Evolutionary conservation across 139 green algal genomes (phyloP), one percentile per base, ranked within the genome.

Genomic region (Desmodesmus armatus): DNA sequence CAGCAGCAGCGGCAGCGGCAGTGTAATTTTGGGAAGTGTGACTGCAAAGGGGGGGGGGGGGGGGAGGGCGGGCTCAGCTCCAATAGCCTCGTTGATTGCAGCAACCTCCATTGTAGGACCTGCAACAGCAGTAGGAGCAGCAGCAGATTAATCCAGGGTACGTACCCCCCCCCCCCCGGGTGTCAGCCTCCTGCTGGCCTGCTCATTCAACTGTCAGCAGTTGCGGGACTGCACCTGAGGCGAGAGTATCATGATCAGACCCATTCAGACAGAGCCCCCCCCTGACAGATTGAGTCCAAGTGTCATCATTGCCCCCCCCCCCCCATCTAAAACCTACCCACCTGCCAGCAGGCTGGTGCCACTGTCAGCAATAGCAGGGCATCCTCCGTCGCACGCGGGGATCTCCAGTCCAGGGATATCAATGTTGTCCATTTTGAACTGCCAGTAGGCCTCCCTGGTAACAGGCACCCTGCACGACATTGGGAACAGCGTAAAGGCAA

Each of bases 381-480:
- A 99, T 51, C 96, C 80, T 40, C 62, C 70, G 31, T 73, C 81
- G 40, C 81, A 80, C 3, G 69, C 81, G 11, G 69, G 63, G 33
- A 81, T n/a, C 6, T 74, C 70, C 63, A 65, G 44, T 40, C 47
- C 73, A 87, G 47, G 83, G 17, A 99, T 35, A 17, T 72, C 80
- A 35, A 98, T 85, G 65, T 81, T 70, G 67, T 96, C 95, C 92
- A 99, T 89, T 17, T 94, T 72, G 87, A 99, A 96, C 94, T 99
- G 95, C 98, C 98, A 99, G 93, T 99, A 99, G 11, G 92, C 96
- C 27, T 90, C 65, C 40, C 92, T 89, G 0, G 94, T 99, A 23
- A 99, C 89, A 17, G 91, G 91, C 31, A 92, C 92, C 94, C 93
- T 95, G 60, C 21, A 7, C 4, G 27, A 55, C 3, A 55, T 72